Evolutionary conservation across 2,329 filamentous ascomycete genomes (phyloP).

Genomic region (Venturiaceae sp.): DNA sequence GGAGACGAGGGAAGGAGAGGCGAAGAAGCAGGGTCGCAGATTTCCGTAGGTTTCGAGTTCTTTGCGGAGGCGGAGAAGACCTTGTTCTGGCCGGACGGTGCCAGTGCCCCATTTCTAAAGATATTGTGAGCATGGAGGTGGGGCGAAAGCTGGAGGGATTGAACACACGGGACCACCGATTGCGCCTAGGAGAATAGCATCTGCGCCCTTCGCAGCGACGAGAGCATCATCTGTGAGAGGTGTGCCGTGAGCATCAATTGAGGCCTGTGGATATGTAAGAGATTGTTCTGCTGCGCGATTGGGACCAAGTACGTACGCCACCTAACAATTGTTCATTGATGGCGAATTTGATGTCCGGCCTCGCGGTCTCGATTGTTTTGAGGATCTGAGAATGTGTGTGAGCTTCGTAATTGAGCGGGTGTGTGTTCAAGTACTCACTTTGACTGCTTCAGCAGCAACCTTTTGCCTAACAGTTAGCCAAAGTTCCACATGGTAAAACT

Average conservation of each 20-base stretch:
- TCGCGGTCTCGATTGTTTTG: constrained; percentile 63
- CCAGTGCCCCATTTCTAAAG: constrained; percentile 80
- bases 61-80: constrained; percentile 82
- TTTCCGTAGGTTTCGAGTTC: constrained; percentile 93
- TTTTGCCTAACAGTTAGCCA: constrained; percentile 23
- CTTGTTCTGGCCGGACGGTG: constrained; percentile 81
- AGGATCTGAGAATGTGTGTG: constrained; percentile 50
- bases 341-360: constrained; percentile 70
- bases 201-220: constrained; percentile 69
- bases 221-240: constrained; percentile 80
- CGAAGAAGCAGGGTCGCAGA: constrained; percentile 92
- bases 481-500: not conserved
- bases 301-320: constrained; percentile 55
- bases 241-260: constrained; percentile 71
- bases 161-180: constrained; percentile 73
- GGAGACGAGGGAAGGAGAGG: constrained; percentile 73
- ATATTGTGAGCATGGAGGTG: constrained; percentile 16
- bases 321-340: constrained; percentile 85
- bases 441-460: constrained; percentile 78
- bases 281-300: not conserved
- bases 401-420: not conserved
- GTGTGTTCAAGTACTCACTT: constrained; percentile 48
- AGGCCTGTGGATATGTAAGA: constrained; percentile 48
- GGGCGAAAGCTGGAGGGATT: not conserved
- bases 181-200: constrained; percentile 85